Percentiles rank a stretch among this genome's conserved stretches.
phyloP scores from a whole-genome alignment of 495 filamentous ascomycete genomes.

The Bacidia rubella region DNA sequence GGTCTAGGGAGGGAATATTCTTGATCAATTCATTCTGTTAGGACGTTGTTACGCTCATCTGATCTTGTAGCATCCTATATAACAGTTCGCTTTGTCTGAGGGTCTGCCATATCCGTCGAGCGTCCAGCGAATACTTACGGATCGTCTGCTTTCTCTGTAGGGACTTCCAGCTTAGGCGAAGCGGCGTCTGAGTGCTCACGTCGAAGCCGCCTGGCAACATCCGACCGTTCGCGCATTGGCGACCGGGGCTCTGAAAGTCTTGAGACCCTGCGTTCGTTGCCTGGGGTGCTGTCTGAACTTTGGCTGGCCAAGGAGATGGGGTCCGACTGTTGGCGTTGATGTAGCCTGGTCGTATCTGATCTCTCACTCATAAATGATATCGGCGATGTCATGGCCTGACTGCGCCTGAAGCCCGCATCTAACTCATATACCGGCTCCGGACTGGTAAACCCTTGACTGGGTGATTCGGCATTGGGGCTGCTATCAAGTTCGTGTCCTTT shows the following conservation, averaged over 20 bases:
- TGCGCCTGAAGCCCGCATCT: constrained; percentile 2
- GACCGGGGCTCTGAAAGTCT: constrained; percentile 1
- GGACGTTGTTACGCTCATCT: no score
- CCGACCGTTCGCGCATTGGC: not conserved
- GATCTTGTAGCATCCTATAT: no score
- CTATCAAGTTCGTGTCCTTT: constrained; percentile 10
- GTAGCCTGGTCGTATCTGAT: constrained; percentile 17
- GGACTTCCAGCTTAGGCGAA: no score
- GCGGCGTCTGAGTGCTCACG: not conserved
- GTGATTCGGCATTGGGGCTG: not conserved
- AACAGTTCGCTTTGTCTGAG: no score
- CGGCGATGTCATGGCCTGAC: constrained; percentile 4
- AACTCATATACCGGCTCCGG: constrained; percentile 8
- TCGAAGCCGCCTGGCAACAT: not conserved
- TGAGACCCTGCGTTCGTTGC: not conserved
- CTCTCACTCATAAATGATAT: constrained; percentile 6
- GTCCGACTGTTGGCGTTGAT: constrained; percentile 7
- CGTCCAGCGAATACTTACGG: no score
- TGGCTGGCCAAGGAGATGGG: constrained; percentile 4
- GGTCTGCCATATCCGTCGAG: no score
- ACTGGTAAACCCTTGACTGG: not conserved
- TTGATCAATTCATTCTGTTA: no score
- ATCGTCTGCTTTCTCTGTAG: no score
- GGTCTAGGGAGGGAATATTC: no score
- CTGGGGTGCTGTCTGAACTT: not conserved